Base-by-base conservation (phyloP, 139 green algal genomes). In the Picochlorum sp. region DNA sequence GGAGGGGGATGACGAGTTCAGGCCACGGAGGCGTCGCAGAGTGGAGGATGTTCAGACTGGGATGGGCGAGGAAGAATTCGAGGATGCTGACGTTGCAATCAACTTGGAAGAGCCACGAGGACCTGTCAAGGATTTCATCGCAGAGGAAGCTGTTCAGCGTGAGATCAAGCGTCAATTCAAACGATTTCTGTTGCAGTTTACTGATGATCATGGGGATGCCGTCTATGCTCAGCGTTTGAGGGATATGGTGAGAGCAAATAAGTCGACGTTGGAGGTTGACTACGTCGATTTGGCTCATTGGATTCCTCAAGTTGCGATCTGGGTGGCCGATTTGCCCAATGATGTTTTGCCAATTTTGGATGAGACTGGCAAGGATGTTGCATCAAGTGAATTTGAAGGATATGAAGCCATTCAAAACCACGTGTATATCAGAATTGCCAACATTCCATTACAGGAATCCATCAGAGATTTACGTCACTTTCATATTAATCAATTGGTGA, bases 391-490 rank as follows among this genome's bases (percentile, higher is more conserved):
- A 62, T 87, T 81, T 64, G 45, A 60, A 15, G 62, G 74, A 20
- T 74, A 74, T 24, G 54, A 55, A 4, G 60, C 78, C 26, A 75
- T 87, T 26, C 60, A 82, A 34, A 47, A 74, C 9, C 66, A 80
- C 4, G 70, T 97, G 7, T 87, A 88, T 65, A 92, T 98, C 67
- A 88, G 94, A 45, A 76, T 99, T 51, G 72, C 74, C 10, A 81
- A 87, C 23, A 83, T 98, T 61, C 88, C 90, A 18, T 66, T 96
- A 56, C 62, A 80, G 20, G 94, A 99, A 68, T 81, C 77, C n/a
- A 86, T 99, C 60, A 78, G 94, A 16, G 88, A 97, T 71, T 85
- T 99, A 47, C 80, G 79, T 55, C 86, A 93, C 55, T 82, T 79
- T 54, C 88, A 97, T 74, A 76, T 98, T 41, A 88, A 95, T 74